A percentile compares a stretch with the other conserved stretches of the same genome.
Conservation (phyloP, 176 grass and related monocot species). For the Oryza punctata region DNA sequence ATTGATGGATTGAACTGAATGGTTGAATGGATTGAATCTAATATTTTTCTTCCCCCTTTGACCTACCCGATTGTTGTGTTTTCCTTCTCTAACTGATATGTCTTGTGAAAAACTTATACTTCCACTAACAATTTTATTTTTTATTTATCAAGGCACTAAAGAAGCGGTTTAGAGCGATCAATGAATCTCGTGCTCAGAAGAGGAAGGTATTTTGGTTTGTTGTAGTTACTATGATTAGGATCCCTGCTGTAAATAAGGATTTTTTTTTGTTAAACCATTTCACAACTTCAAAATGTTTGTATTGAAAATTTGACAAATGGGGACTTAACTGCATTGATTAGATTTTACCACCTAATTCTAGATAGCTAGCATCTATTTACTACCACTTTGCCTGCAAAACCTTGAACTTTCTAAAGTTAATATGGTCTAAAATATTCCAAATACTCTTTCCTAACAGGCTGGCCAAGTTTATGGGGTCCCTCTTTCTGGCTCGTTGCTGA, state of each 20-base stretch:
- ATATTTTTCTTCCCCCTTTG: neutral
- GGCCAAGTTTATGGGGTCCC: conserved; percentile 99
- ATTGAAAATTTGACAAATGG: neutral
- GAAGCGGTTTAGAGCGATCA: conserved; percentile 88
- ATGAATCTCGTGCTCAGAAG: conserved; percentile 94
- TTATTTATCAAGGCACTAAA: conserved; percentile 62
- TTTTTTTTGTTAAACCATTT: neutral
- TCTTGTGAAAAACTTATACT: neutral
- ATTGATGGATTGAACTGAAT: neutral
- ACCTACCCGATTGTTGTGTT: neutral
- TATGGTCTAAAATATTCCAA: neutral
- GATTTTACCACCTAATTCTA: neutral
- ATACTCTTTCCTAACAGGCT: conserved; percentile 60
- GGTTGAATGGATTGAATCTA: neutral
- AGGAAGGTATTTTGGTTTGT: conserved; percentile 70
- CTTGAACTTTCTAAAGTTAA: neutral
- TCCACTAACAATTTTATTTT: neutral
- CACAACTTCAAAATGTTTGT: neutral
- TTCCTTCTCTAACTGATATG: neutral
- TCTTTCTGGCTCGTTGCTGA: conserved; percentile 81
- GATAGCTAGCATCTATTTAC: neutral
- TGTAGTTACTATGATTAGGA: neutral
- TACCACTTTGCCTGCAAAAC: neutral
- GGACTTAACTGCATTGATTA: neutral
- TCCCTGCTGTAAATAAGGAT: neutral